Evolutionary conservation across 257 asterid species (phyloP), one percentile per base, ranked within the genome.

Genomic region (Nicotiana tomentosiformis): DNA sequence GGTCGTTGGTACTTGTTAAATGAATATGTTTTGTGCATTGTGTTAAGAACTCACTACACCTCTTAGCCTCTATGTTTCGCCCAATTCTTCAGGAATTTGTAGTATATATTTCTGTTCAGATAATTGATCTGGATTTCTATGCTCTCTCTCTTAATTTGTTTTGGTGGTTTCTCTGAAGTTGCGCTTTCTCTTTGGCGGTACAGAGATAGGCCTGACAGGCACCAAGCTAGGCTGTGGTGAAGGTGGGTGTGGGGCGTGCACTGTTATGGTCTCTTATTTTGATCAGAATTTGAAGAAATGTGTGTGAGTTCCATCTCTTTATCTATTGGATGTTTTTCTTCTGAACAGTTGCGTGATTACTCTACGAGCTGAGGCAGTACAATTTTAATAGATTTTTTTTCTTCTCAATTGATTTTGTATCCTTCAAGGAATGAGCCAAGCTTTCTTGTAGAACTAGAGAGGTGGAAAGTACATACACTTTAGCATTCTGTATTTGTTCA

Each of bases 211-310:
- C 84, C 89, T 96, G 86, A 93, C 99, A 26, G 99, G 99, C 83
- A 93, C 99, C 32, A 96, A 96, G 90, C 97, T 96, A 84, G 99
- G 99, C 20, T 96, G 99, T 56, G 99, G 99, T 56, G 99, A 96
- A 90, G 99, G 99, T 86, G 99, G 99, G 43, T 96, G 99, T 78
- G 99, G 99, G 83, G 99, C 99, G 23, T 96, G 99, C 91, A 96
- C 99, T 55, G 99, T 96, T 77, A 94, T 96, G 99, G 84, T 96
- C 82, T 96, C 99, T 86, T 91, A 88, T 90, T 86, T 90, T 83
- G 98, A 96, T 85, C 96, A 79, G 60, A 92, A 80, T 82, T 82
- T 81, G 67, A 91, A 88, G 93, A 93, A 91, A 94, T 92, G 97
- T 84, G 93, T 96, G 99, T 96, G 91, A 96, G 99, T 92, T 85